Conservation (phyloP, 129 eudicot species). For the Lonicera japonica region DNA sequence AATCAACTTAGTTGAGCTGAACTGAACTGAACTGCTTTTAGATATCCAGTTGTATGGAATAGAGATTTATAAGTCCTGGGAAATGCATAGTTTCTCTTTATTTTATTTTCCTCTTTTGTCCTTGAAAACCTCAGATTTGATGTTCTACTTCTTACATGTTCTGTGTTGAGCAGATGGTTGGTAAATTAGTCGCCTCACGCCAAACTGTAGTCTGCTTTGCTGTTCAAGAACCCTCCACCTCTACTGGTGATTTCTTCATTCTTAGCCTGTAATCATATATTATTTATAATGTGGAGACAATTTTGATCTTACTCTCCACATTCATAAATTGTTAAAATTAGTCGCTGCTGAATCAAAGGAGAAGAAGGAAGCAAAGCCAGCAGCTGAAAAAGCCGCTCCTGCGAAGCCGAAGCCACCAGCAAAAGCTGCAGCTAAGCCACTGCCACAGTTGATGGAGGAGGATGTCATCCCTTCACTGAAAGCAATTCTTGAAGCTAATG, state of each 20-base stretch:
- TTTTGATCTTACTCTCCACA: not conserved
- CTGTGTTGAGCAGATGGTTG: conserved; percentile 27
- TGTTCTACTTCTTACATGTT: not conserved
- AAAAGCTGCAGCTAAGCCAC: conserved; percentile 61
- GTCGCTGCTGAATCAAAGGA: conserved; percentile 73
- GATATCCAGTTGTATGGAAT: no score
- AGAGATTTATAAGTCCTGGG: no score
- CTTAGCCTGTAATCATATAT: not conserved
- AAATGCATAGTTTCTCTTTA: no score
- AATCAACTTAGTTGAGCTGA: no score
- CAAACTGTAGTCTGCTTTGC: conserved; percentile 47
- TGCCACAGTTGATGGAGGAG: conserved; percentile 81
- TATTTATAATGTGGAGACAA: not conserved
- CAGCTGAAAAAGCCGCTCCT: conserved; percentile 33
- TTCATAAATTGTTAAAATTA: conserved; percentile 10
- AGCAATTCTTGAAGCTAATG: conserved; percentile 55
- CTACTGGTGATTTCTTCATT: conserved; percentile 39
- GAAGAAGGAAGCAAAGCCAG: conserved; percentile 35
- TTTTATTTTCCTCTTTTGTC: not conserved
- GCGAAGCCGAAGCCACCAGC: conserved; percentile 47
- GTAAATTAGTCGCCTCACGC: conserved; percentile 26
- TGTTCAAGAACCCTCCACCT: conserved; percentile 66
- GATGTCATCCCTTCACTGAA: conserved; percentile 74
- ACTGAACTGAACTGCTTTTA: not conserved
- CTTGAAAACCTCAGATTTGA: conserved; percentile 2